These are phyloP conservation scores for Pavlovales sp. DNA, from an alignment of 208 protist genomes.

Conservation along the genomic window DNA sequence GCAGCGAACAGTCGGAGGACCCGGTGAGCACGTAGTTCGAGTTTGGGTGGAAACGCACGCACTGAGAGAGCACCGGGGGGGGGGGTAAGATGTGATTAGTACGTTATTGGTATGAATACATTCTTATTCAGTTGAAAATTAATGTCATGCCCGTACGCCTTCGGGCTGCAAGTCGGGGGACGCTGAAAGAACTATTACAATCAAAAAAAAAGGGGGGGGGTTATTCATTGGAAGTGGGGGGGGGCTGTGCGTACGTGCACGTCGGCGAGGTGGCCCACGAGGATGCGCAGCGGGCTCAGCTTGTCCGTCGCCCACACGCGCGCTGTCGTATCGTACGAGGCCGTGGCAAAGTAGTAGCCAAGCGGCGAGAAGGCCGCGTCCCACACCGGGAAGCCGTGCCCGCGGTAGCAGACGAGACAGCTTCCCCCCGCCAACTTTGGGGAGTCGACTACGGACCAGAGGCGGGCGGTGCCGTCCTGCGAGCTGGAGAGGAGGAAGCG, in stretches of 20 bases:
- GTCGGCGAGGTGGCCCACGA: conserved; percentile 71
- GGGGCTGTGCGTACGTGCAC: conserved; percentile 61
- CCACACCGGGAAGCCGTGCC: conserved; percentile 77
- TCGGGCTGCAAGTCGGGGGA: too few relatives aligned
- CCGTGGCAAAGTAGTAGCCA: conserved; percentile 74
- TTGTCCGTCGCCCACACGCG: conserved; percentile 71
- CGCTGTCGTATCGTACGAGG: conserved; percentile 70
- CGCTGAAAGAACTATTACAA: too few relatives aligned
- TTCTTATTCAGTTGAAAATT: too few relatives aligned
- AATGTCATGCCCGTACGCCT: too few relatives aligned
- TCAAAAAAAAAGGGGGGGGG: too few relatives aligned
- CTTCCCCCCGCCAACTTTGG: conserved; percentile 63
- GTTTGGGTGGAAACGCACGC: conserved; percentile 44
- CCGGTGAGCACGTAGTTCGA: conserved; percentile 41
- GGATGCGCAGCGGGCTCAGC: conserved; percentile 66
- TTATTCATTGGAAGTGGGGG: too few relatives aligned
- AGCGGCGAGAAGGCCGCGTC: conserved; percentile 67
- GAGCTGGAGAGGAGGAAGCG: conserved; percentile 58
- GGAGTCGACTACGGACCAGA: conserved; percentile 25
- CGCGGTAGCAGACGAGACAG: conserved; percentile 69
- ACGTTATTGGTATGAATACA: too few relatives aligned
- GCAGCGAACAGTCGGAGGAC: conserved; percentile 28
- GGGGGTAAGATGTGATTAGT: too few relatives aligned
- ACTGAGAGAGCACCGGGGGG: too few relatives aligned
- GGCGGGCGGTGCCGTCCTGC: conserved; percentile 55